phyloP scores from a whole-genome alignment of 768 basidiomycete genomes.

The Suillus americanus region DNA sequence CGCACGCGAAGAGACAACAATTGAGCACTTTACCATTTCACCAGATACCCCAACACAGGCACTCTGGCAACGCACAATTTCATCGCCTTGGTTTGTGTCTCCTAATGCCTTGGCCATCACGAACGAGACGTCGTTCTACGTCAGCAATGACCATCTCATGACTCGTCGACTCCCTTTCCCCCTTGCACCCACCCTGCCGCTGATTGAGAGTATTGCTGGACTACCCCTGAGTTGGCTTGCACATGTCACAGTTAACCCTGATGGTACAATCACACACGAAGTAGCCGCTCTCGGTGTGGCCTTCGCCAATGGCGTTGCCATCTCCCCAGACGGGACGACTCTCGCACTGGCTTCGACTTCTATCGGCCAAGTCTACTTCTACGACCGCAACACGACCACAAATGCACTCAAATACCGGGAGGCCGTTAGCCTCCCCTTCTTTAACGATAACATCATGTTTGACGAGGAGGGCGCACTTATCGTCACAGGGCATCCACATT shows the following conservation, averaged over 20 bases:
- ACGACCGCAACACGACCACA: conserved; percentile 45
- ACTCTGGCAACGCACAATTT: conserved; percentile 58
- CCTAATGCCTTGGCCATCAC: conserved; percentile 70
- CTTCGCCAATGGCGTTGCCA: conserved; percentile 69
- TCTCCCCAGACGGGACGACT: conserved; percentile 48
- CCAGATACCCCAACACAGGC: conserved; percentile 45
- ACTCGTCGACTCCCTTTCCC: conserved; percentile 56
- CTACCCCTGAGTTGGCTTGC: conserved; percentile 62
- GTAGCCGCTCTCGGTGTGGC: conserved; percentile 50
- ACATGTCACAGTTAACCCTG: conserved; percentile 48
- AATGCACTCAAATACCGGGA: conserved; percentile 42
- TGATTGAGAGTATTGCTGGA: conserved; percentile 53
- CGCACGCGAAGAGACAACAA: conserved; percentile 54
- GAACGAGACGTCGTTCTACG: conserved; percentile 65
- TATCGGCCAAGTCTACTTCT: conserved; percentile 47
- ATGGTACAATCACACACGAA: conserved; percentile 32
- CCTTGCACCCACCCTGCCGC: conserved; percentile 50
- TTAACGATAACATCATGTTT: conserved; percentile 61
- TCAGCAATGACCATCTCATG: conserved; percentile 70
- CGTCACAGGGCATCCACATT: conserved; percentile 68
- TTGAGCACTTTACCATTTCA: conserved; percentile 65
- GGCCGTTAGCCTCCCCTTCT: conserved; percentile 53
- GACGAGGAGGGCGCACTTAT: conserved; percentile 48
- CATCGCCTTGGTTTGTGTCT: conserved; percentile 56
- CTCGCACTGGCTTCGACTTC: conserved; percentile 62